A percentile compares a stretch with the other conserved stretches of the same genome.
phyloP scores from a whole-genome alignment of 1,284 basidiomycete species.

The Microbotryum saponariae region DNA sequence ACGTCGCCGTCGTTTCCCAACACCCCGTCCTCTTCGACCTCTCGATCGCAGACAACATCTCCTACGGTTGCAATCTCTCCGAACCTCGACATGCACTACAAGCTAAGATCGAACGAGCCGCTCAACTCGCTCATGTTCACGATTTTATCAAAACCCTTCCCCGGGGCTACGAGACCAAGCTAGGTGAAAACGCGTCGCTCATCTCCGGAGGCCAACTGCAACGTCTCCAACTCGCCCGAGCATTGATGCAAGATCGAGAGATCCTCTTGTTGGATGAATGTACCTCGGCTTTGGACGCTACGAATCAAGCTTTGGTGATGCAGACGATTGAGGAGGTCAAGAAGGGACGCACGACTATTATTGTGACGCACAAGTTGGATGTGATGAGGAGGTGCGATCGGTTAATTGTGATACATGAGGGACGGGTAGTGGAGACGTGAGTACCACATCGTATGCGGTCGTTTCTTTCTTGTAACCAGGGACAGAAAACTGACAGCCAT shows the following conservation, averaged over 20 bases:
- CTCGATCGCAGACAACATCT: conserved; percentile 74
- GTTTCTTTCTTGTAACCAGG: background rate
- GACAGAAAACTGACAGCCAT: no score
- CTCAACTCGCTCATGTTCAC: conserved; percentile 68
- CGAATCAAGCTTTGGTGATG: conserved; percentile 70
- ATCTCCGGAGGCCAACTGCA: conserved; percentile 94
- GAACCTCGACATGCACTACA: background rate
- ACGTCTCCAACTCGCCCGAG: conserved; percentile 82
- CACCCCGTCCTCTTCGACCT: conserved; percentile 78
- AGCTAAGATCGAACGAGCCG: conserved; percentile 58
- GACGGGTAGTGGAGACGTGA: conserved; percentile 58
- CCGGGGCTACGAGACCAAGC: conserved; percentile 70
- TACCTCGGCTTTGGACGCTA: conserved; percentile 77
- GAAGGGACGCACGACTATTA: conserved; percentile 67
- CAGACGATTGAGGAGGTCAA: conserved; percentile 63
- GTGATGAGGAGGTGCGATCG: conserved; percentile 90
- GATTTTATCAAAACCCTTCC: conserved; percentile 77
- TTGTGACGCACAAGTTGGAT: conserved; percentile 86
- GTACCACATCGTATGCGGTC: background rate
- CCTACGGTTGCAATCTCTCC: conserved; percentile 53
- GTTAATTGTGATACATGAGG: conserved; percentile 69
- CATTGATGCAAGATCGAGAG: conserved; percentile 61
- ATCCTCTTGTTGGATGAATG: conserved; percentile 92
- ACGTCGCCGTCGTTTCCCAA: conserved; percentile 79
- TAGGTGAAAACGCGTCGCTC: conserved; percentile 80